Percentiles rank a stretch among this genome's conserved stretches.
Conservation (phyloP, 768 basidiomycete genomes). For the Leccinum subgranulosum region DNA sequence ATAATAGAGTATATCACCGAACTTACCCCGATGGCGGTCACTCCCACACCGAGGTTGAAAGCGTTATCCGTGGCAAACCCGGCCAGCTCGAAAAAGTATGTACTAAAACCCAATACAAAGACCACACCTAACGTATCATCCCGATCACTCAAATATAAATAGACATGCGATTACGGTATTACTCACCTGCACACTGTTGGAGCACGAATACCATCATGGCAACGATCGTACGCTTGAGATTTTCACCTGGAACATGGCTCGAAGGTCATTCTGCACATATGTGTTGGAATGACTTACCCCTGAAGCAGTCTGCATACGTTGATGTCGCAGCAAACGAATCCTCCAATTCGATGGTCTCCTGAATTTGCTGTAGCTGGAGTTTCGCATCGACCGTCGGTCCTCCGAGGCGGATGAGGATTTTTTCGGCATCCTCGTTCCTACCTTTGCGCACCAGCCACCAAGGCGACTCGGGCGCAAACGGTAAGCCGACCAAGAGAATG, state of each 20-base stretch:
- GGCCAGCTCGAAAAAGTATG: constrained; percentile 37
- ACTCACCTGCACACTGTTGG: constrained; percentile 24
- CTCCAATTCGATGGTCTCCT: no score
- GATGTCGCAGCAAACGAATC: background rate
- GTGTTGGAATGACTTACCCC: constrained; percentile 12
- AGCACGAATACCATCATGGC: constrained; percentile 33
- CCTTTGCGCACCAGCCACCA: constrained; percentile 37
- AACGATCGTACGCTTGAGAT: constrained; percentile 24
- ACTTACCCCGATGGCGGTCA: constrained; percentile 26
- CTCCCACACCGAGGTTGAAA: constrained; percentile 31
- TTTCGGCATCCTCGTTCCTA: no score
- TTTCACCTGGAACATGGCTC: constrained; percentile 13
- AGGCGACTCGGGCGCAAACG: constrained; percentile 30
- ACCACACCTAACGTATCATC: constrained; percentile 16
- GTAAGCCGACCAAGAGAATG: constrained; percentile 29
- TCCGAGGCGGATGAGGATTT: no score
- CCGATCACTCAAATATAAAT: background rate
- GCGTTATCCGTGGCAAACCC: constrained; percentile 28
- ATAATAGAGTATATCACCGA: background rate
- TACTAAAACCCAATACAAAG: constrained; percentile 27
- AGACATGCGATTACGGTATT: background rate
- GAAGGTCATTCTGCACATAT: background rate
- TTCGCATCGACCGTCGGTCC: no score
- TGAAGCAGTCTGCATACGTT: constrained; percentile 32
- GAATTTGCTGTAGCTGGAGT: no score